These are phyloP conservation scores for Ostreobium quekettii DNA, from an alignment of 139 green algal genomes.

Conservation along the genomic window DNA sequence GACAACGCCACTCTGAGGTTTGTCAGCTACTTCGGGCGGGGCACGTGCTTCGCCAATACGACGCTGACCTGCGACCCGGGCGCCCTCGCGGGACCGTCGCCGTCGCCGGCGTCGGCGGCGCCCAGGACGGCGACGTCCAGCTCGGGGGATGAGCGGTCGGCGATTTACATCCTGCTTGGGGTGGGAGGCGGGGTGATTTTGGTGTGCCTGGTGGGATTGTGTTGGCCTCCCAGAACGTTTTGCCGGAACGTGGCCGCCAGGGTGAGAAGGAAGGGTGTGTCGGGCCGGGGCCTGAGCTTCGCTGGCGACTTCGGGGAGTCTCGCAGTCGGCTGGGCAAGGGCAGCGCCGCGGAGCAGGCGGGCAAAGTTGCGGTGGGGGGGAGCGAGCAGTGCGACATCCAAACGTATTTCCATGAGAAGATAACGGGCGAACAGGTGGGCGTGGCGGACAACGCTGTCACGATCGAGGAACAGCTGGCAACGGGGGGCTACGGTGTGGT, in stretches of 20 bases:
- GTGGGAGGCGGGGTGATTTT: not conserved
- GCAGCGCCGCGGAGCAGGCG: not conserved
- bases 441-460: not conserved
- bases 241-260: not conserved
- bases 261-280: not conserved
- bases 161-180: not conserved
- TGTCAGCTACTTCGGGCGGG: not conserved
- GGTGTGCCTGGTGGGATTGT: not conserved
- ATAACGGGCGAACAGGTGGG: not conserved
- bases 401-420: not conserved
- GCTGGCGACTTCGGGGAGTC: too few relatives aligned
- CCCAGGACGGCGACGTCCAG: not conserved
- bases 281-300: too few relatives aligned
- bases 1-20: not conserved
- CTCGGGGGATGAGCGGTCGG: not conserved
- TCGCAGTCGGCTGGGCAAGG: not conserved
- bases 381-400: not conserved
- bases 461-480: not conserved
- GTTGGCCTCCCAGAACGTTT: not conserved
- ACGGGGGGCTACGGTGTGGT: slow-evolving; percentile 23
- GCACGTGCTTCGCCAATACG: not conserved
- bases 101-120: too few relatives aligned
- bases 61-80: not conserved
- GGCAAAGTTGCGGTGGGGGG: not conserved
- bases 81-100: not conserved